Conservation (phyloP, 1,284 basidiomycete species). For the Sanghuangporus weigelae region DNA sequence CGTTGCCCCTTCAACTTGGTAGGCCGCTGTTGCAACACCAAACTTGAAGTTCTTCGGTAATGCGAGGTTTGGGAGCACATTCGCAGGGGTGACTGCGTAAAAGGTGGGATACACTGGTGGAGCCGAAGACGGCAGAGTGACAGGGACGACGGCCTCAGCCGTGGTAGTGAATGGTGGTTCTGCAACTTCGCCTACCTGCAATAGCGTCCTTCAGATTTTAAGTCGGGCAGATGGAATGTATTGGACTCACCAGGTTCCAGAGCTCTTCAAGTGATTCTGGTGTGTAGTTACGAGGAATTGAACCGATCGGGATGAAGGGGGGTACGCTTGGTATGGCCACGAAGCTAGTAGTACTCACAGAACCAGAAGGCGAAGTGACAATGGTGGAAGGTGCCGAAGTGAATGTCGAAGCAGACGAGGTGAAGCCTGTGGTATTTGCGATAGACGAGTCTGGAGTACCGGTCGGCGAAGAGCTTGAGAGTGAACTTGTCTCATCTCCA, state of each 20-base stretch:
- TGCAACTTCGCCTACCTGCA: constrained; percentile 39
- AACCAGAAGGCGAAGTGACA: neutral
- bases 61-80: constrained; percentile 36
- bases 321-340: constrained; percentile 1
- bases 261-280: constrained; percentile 33
- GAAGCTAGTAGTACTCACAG: neutral
- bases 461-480: neutral
- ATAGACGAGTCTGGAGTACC: neutral
- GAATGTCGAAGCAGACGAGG: neutral
- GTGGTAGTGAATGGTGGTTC: constrained; percentile 43
- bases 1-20: constrained; percentile 44
- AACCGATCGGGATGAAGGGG: constrained; percentile 37
- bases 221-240: too few relatives aligned
- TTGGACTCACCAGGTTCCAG: constrained; percentile 36
- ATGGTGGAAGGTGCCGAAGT: neutral
- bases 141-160: constrained; percentile 31
- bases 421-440: neutral
- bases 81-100: constrained; percentile 36
- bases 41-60: constrained; percentile 40
- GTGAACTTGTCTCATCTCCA: neutral
- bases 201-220: neutral
- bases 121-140: constrained; percentile 37
- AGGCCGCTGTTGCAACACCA: constrained; percentile 44
- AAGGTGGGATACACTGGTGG: constrained; percentile 40
- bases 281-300: constrained; percentile 35